Percentiles rank a stretch among this genome's conserved stretches.
phyloP scores from a whole-genome alignment of 495 filamentous ascomycete genomes.

The Aspergillus bertholletiae region DNA sequence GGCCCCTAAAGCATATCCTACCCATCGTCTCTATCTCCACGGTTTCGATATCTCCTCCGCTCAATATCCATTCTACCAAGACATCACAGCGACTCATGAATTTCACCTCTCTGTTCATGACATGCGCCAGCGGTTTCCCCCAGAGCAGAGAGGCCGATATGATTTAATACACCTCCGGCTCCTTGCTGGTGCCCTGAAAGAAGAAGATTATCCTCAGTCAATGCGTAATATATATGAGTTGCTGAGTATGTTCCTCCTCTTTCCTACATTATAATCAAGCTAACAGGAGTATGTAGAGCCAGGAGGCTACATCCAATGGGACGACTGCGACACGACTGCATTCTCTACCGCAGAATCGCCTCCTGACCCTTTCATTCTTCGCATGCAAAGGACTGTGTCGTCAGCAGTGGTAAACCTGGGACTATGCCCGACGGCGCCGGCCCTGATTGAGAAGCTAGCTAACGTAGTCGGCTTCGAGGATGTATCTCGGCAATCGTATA shows the following conservation, averaged over 20 bases:
- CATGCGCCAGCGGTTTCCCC: slow-evolving; percentile 25
- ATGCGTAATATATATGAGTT: slow-evolving; percentile 24
- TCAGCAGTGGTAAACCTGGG: slow-evolving; percentile 15
- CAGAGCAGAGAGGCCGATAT: slow-evolving; percentile 23
- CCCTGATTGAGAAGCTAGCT: slow-evolving; percentile 13
- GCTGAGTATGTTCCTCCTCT: slow-evolving; percentile 25
- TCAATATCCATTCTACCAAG: slow-evolving; percentile 20
- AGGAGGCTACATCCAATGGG: slow-evolving; percentile 37
- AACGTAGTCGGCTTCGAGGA: slow-evolving; percentile 2
- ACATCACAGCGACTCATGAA: slow-evolving; percentile 1
- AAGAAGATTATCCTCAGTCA: slow-evolving; percentile 15
- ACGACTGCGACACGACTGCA: slow-evolving; percentile 23
- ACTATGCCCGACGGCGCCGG: slow-evolving; percentile 12
- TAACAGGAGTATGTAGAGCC: slow-evolving; percentile 19
- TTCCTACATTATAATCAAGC: not conserved
- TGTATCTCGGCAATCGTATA: slow-evolving; percentile 11
- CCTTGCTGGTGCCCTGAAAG: slow-evolving; percentile 23
- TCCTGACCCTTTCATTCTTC: slow-evolving; percentile 5
- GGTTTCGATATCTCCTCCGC: slow-evolving; percentile 36
- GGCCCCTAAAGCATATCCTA: slow-evolving; percentile 5
- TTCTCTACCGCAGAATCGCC: slow-evolving; percentile 16
- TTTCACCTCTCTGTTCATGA: slow-evolving; percentile 28
- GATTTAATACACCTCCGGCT: slow-evolving; percentile 36
- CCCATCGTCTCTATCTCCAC: slow-evolving; percentile 17
- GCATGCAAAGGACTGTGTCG: slow-evolving; percentile 7